Conservation (phyloP, 2,329 filamentous ascomycete species). For the Thielaviopsis populi region DNA sequence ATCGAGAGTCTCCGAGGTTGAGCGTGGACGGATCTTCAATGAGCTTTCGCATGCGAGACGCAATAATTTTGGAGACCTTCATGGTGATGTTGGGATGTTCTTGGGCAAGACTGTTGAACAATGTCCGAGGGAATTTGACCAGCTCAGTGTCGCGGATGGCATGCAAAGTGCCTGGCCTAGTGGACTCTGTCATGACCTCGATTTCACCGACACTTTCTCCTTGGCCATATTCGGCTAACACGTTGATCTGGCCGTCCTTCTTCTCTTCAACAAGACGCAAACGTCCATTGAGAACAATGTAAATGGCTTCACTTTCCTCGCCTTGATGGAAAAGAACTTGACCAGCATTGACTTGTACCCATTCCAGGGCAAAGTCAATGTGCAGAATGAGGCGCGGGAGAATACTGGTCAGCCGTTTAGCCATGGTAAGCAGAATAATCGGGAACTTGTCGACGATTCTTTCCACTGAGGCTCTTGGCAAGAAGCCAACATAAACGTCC, state of each 20-base stretch:
- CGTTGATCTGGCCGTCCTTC: conserved; percentile 65
- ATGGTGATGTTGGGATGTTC: conserved; percentile 98
- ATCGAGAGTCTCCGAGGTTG: conserved; percentile 40
- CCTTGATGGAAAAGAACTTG: conserved; percentile 88
- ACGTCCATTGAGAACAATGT: conserved; percentile 89
- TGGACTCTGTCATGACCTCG: conserved; percentile 90
- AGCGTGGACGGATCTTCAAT: conserved; percentile 66
- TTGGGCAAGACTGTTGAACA: conserved; percentile 95
- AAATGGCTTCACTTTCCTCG: conserved; percentile 95
- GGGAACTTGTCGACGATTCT: conserved; percentile 87
- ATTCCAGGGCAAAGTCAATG: conserved; percentile 96
- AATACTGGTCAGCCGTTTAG: conserved; percentile 80
- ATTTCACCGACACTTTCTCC: conserved; percentile 95
- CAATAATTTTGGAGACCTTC: conserved; percentile 97
- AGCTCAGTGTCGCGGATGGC: conserved; percentile 94
- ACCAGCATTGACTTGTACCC: conserved; percentile 90
- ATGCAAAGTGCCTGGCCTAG: conserved; percentile 77
- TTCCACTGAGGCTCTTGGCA: conserved; percentile 73
- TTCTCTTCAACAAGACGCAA: conserved; percentile 71
- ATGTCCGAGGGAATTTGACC: conserved; percentile 83
- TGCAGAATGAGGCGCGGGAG: conserved; percentile 82
- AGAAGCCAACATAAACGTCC: conserved; percentile 92
- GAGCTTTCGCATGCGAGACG: conserved; percentile 78
- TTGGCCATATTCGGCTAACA: conserved; percentile 85
- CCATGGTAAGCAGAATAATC: conserved; percentile 85